phyloP scores from a whole-genome alignment of 768 basidiomycete species.

The Pseudohyphozyma bogoriensis region DNA sequence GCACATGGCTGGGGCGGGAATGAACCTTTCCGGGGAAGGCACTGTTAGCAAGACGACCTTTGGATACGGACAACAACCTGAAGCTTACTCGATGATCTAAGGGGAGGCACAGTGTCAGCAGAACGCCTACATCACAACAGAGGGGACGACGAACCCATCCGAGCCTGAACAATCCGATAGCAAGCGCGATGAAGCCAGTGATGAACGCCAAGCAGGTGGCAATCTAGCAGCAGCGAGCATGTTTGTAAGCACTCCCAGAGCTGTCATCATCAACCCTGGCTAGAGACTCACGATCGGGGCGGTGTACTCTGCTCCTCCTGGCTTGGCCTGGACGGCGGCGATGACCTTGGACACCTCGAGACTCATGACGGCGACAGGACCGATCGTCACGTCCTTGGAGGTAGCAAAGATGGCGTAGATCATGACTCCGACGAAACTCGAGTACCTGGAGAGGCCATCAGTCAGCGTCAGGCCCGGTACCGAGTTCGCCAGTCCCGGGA shows the following conservation, averaged over 20 bases:
- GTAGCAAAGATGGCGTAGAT: slow-evolving; percentile 94
- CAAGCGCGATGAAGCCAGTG: slow-evolving; percentile 82
- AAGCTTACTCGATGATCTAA: too few relatives aligned
- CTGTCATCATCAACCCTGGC: slow-evolving; percentile 82
- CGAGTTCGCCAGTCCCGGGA: too few relatives aligned
- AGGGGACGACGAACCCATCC: slow-evolving; percentile 95
- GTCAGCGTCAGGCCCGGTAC: too few relatives aligned
- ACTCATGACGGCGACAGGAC: slow-evolving; percentile 98
- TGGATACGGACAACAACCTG: too few relatives aligned
- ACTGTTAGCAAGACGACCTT: too few relatives aligned
- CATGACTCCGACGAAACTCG: slow-evolving; percentile 78
- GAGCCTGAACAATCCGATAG: slow-evolving; percentile 73
- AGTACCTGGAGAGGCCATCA: slow-evolving; percentile 44
- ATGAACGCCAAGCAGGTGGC: slow-evolving; percentile 76
- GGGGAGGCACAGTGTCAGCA: too few relatives aligned
- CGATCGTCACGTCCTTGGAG: slow-evolving; percentile 94
- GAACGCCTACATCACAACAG: slow-evolving; percentile 53
- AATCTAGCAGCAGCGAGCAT: too few relatives aligned
- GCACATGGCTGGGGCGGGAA: slow-evolving; percentile 51
- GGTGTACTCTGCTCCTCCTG: slow-evolving; percentile 4
- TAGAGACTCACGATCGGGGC: background rate
- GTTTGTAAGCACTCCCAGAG: slow-evolving; percentile 45
- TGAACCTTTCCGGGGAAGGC: too few relatives aligned
- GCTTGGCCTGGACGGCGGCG: slow-evolving; percentile 19
- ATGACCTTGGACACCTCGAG: slow-evolving; percentile 48